Evolutionary conservation across 1,139 yeast species (phyloP), one percentile per base, ranked within the genome.

Genomic region (Debaryomyces sp.): DNA sequence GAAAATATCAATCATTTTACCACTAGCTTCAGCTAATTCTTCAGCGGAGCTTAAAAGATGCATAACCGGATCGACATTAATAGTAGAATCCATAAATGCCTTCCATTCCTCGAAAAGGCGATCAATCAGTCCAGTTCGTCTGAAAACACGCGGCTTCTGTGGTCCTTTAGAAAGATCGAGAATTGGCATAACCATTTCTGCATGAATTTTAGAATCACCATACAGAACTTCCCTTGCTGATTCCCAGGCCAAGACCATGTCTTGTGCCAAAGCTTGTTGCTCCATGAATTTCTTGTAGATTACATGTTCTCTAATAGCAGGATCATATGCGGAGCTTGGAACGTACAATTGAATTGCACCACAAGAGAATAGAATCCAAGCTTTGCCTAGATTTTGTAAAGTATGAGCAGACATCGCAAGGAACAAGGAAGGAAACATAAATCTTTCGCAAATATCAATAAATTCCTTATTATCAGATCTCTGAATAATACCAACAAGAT

Each of bases 271-370:
- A 30, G 49, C 53, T 58, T 61, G 55, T 64, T 66, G 68, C 6
- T 64, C 63, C 26, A 63, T 57, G 51, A 70, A 80, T 42, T 75
- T 71, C 44, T 81, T 80, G 57, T 70, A 83, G 4, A 76, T 50
- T 13, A 87, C 86, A 59, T 91, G 90, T 57, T 92, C 97, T 50
- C 81, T 82, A 44, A 91, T 84, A 1, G 99, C 99, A 2, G 99
- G 99, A 67, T 95, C 99, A 57, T 78, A 84, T 0, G 97, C 86
- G 1, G 85, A 75, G 60, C 85, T 83, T 10, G 99, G 98, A 40
- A 89, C 88, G 59, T 82, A 94, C 18, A 89, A 68, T 49, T 81
- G 82, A 34, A 91, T 73, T 48, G 87, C 72, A 4, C 90, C 95
- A 54, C 82, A 70, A 1, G 95, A 79, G 57, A 87, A 83, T 8